Percentiles rank a stretch among this genome's conserved stretches.
These are phyloP conservation scores for Irpex sp. DNA, from an alignment of 1,284 basidiomycete genomes.

Conservation along the genomic window DNA sequence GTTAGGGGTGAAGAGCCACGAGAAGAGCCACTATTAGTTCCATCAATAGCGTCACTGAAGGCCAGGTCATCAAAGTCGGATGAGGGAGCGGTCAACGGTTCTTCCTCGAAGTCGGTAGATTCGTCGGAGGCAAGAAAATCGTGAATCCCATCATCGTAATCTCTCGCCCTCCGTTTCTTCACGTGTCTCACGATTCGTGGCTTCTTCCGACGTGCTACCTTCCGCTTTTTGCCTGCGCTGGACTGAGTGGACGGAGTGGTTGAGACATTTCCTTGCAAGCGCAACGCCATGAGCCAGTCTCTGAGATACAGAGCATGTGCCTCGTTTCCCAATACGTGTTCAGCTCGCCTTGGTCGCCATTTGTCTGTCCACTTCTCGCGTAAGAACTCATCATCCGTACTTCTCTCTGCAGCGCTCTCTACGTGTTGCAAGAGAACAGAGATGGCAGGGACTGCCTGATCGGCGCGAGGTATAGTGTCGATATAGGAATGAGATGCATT, in stretches of 20 bases:
- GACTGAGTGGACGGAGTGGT: conserved; percentile 1
- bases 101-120: conserved; percentile 10
- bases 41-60: conserved; percentile 2
- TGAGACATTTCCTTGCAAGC: conserved; percentile 46
- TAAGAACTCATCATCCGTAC: conserved; percentile 4
- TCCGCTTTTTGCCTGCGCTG: conserved; percentile 11
- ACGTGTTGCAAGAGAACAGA: conserved; percentile 31
- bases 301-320: conserved; percentile 67
- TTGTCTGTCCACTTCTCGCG: conserved; percentile 69
- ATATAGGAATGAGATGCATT: conserved; percentile 10
- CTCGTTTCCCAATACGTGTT: conserved; percentile 82
- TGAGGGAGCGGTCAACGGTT: conserved; percentile 31
- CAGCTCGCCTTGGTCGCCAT: conserved; percentile 70
- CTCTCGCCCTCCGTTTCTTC: conserved; percentile 31
- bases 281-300: conserved; percentile 75
- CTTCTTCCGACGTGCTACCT: conserved; percentile 15
- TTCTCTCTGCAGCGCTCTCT: conserved; percentile 1
- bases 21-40: not conserved
- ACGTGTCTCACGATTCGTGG: conserved; percentile 15
- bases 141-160: conserved; percentile 44
- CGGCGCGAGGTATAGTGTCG: conserved; percentile 13
- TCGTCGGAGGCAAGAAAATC: conserved; percentile 46
- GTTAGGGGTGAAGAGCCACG: conserved; percentile 1
- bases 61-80: conserved; percentile 29
- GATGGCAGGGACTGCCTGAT: conserved; percentile 46